phyloP scores from a whole-genome alignment of 495 filamentous ascomycete genomes.

The Pseudevernia furfuracea region DNA sequence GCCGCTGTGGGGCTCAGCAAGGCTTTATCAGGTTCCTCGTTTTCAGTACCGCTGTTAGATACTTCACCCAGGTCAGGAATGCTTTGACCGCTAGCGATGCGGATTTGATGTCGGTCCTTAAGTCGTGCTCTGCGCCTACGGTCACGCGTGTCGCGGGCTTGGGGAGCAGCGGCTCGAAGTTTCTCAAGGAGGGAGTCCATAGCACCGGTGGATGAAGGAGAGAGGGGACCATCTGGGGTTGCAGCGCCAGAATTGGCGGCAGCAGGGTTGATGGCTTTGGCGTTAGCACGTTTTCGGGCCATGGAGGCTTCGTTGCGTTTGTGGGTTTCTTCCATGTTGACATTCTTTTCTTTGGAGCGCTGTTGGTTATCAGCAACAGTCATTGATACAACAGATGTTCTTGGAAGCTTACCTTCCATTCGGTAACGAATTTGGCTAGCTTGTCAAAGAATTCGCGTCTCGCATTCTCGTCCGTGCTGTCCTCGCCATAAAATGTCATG shows the following conservation, averaged over 20 bases:
- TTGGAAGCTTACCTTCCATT: conserved; percentile 68
- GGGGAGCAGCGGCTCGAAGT: conserved; percentile 83
- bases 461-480: conserved; percentile 85
- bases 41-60: conserved; percentile 27
- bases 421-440: conserved; percentile 79
- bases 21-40: conserved; percentile 23
- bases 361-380: conserved; percentile 27
- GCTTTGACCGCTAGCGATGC: conserved; percentile 77
- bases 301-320: conserved; percentile 80
- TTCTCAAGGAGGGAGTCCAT: conserved; percentile 98
- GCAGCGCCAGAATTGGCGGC: conserved; percentile 38
- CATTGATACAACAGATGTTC: neutral
- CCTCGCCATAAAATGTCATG: conserved; percentile 94
- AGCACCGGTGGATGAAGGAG: conserved; percentile 75
- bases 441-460: conserved; percentile 94
- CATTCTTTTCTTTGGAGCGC: conserved; percentile 90
- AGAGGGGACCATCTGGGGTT: conserved; percentile 44
- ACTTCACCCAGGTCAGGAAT: conserved; percentile 55
- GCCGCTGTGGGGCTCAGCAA: conserved; percentile 29
- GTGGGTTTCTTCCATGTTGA: conserved; percentile 69
- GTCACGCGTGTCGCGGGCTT: conserved; percentile 79
- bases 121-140: conserved; percentile 77
- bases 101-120: conserved; percentile 87
- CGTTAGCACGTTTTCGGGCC: conserved; percentile 67
- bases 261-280: conserved; percentile 46